These are phyloP conservation scores for Suillus spraguei DNA, from an alignment of 768 basidiomycete species.

Conservation along the genomic window DNA sequence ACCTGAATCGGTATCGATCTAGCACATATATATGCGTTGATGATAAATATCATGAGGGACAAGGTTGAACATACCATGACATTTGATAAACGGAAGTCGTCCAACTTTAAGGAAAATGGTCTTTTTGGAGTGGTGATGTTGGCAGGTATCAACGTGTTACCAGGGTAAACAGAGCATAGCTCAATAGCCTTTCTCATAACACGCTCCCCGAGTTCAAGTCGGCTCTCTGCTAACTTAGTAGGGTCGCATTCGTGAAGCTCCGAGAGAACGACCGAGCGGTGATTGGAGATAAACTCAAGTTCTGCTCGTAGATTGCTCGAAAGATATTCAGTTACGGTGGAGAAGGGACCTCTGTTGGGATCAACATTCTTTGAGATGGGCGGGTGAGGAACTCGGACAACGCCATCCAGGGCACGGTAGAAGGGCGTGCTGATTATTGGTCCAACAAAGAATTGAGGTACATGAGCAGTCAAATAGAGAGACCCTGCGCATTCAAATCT, in stretches of 20 bases:
- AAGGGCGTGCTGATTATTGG: not conserved
- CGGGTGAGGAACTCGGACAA: not conserved
- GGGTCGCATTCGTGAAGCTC: not conserved
- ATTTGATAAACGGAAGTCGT: constrained; percentile 2
- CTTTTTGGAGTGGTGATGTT: no score
- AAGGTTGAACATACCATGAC: not conserved
- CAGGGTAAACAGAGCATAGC: no score
- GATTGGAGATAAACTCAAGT: not conserved
- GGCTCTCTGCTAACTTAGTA: constrained; percentile 1
- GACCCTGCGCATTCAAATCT: constrained; percentile 3
- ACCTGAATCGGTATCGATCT: constrained; percentile 3
- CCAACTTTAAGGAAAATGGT: no score
- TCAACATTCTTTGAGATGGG: not conserved
- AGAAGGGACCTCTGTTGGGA: not conserved
- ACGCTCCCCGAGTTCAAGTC: constrained; percentile 11
- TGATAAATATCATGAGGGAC: not conserved
- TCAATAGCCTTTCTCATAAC: no score
- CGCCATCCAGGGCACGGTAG: not conserved
- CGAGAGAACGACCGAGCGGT: not conserved
- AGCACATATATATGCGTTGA: not conserved
- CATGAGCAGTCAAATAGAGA: not conserved
- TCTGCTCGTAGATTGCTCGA: not conserved
- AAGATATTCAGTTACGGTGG: not conserved
- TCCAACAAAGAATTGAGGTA: not conserved
- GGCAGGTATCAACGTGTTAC: no score